Evolutionary conservation across 23 red algal species (phyloP), one percentile per base, ranked within the genome.

Genomic region (Agarophyton chilense): DNA sequence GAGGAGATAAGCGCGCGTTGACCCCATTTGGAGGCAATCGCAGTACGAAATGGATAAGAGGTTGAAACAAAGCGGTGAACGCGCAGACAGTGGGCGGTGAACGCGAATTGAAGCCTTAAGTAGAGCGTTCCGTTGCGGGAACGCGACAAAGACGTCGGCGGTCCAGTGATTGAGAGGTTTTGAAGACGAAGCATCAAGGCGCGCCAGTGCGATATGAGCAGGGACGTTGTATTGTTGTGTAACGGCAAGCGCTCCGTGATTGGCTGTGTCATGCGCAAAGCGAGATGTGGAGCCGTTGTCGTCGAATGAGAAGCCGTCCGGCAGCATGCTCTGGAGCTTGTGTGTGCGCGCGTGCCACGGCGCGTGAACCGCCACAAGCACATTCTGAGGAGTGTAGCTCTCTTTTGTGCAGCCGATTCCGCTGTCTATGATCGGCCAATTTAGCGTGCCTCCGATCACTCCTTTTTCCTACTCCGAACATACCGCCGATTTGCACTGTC

Each of bases 131-230:
- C 4, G 52, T 29, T 31, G 56, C 56, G 56, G 56, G 56, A 61
- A 61, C n/a, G 56, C 56, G 56, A 31, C 56, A 25, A 61, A 61
- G 56, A 61, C 56, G 22, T 61, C 56, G 56, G 56, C 56, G 56
- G 56, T 61, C 56, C 22, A 24, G 29, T 11, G 56, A 31, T 11
- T 19, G 56, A 61, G 56, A 29, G 56, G 22, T 31, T 61, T 61
- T 61, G 56, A 61, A 28, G 56, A 6, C 25, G 56, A 9, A 47
- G 6, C 44, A 47, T n/a, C 44, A 61, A 9, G 9, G 24, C 24
- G 25, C 21, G n/a, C 9, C 22, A 31, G 56, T 9, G 21, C 7
- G 44, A 31, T 19, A 61, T 31, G 56, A 61, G 25, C 29, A 4
- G 56, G 25, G 56, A 61, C 56, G 56, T 61, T 61, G 25, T 31